These are phyloP conservation scores for Catenaria anguillulae DNA, from an alignment of 371 early-diverging fungal species.

Conservation along the genomic window DNA sequence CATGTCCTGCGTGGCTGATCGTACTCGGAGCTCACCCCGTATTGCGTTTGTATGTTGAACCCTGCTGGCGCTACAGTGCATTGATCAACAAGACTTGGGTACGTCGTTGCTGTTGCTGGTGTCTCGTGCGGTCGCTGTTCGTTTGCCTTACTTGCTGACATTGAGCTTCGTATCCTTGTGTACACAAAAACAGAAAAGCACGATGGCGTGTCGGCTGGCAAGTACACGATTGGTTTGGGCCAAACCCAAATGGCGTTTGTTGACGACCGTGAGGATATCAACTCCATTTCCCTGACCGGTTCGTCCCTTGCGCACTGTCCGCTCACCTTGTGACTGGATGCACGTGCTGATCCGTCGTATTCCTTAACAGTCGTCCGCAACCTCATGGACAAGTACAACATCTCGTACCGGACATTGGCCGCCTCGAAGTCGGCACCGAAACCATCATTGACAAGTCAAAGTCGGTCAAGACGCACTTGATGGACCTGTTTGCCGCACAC, in stretches of 20 bases:
- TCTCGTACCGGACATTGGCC: conserved; percentile 74
- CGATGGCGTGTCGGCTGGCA: conserved; percentile 86
- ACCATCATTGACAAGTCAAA: conserved; percentile 97
- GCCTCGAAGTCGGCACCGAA: conserved; percentile 96
- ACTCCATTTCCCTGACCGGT: conserved; percentile 78
- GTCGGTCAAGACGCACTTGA: conserved; percentile 88
- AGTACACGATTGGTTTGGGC: conserved; percentile 95
- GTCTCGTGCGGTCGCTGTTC: no score
- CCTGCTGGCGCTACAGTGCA: conserved; percentile 7
- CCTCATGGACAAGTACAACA: conserved; percentile 80
- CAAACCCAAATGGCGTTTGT: conserved; percentile 88
- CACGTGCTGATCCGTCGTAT: no score
- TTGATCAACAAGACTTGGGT: conserved; percentile 1
- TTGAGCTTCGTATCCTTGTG: no score
- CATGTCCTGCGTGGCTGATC: no score
- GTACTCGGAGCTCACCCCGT: no score
- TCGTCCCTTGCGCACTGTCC: no score
- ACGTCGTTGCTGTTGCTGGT: no score
- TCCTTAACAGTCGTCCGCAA: conserved; percentile 74
- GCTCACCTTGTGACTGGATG: no score
- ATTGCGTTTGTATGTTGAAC: no score
- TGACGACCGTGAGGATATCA: conserved; percentile 93
- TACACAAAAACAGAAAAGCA: conserved; percentile 62
- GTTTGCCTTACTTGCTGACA: no score
- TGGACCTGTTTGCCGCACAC: conserved; percentile 79